Percentiles rank a stretch among this genome's conserved stretches.
phyloP scores from a whole-genome alignment of 2,329 filamentous ascomycete species.

The Nothopassalora personata region DNA sequence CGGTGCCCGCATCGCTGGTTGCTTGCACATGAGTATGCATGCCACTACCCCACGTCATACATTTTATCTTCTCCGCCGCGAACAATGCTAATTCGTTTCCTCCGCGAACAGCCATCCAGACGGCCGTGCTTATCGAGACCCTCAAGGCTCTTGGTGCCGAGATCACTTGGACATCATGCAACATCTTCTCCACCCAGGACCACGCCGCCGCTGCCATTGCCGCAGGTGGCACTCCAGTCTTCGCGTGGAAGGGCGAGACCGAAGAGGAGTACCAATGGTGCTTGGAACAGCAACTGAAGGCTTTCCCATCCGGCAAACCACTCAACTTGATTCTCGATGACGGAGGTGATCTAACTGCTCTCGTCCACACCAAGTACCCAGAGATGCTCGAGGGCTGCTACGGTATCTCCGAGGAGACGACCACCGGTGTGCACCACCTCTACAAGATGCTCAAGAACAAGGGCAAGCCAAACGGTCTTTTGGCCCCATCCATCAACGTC shows the following conservation, averaged over 20 bases:
- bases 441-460: slow-evolving; percentile 88
- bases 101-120: slow-evolving; percentile 71
- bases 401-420: slow-evolving; percentile 98
- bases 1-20: slow-evolving; percentile 93
- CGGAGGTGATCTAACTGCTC: slow-evolving; percentile 90
- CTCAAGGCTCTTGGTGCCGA: slow-evolving; percentile 90
- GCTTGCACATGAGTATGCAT: slow-evolving; percentile 85
- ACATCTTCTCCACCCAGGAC: slow-evolving; percentile 99
- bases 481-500: slow-evolving; percentile 96
- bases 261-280: slow-evolving; percentile 99
- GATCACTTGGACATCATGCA: slow-evolving; percentile 98
- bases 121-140: slow-evolving; percentile 98
- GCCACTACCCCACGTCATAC: background rate
- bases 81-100: slow-evolving; percentile 11
- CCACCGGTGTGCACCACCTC: slow-evolving; percentile 98
- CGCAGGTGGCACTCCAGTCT: slow-evolving; percentile 83
- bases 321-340: slow-evolving; percentile 99
- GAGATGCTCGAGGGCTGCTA: slow-evolving; percentile 98
- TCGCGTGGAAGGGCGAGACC: slow-evolving; percentile 84
- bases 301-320: slow-evolving; percentile 95
- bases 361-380: slow-evolving; percentile 97
- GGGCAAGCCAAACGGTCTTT: slow-evolving; percentile 65
- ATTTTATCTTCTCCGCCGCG: background rate
- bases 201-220: slow-evolving; percentile 97
- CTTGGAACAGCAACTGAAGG: slow-evolving; percentile 91